Evolutionary conservation across 2,329 filamentous ascomycete genomes (phyloP).

Genomic region (Cladosporium sp.): DNA sequence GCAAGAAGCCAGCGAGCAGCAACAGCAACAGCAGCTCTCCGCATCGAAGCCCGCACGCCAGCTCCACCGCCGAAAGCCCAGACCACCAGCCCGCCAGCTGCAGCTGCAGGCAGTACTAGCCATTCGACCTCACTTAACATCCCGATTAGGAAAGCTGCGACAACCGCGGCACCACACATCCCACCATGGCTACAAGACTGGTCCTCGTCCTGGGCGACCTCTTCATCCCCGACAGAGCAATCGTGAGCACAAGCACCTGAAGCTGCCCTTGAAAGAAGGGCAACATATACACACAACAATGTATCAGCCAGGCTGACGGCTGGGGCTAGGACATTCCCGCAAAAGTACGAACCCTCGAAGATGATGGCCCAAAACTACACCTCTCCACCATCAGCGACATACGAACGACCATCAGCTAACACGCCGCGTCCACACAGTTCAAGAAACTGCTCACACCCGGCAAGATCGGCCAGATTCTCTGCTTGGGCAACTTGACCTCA

Average conservation of each 20-base stretch:
- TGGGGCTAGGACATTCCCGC: conserved; percentile 67
- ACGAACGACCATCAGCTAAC: conserved; percentile 5
- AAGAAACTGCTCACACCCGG: conserved; percentile 57
- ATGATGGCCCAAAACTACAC: neutral
- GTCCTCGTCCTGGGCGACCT: conserved; percentile 90
- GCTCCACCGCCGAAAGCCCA: conserved; percentile 9
- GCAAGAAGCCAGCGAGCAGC: neutral
- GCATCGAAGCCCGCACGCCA: neutral
- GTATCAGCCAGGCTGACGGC: conserved; percentile 20
- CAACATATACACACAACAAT: conserved; percentile 3
- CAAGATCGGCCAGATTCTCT: conserved; percentile 56
- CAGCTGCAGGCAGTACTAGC: neutral
- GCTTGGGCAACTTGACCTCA: conserved; percentile 56
- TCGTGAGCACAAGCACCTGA: conserved; percentile 47
- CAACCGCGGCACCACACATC: neutral
- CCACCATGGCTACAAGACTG: conserved; percentile 71
- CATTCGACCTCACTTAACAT: conserved; percentile 7
- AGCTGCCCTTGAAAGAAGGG: neutral
- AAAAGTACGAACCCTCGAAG: conserved; percentile 56
- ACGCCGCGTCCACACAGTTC: conserved; percentile 32
- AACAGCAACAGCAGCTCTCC: neutral
- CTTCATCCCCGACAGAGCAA: conserved; percentile 86
- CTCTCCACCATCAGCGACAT: neutral
- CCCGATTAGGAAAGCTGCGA: conserved; percentile 11
- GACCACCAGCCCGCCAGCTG: neutral